Percentiles rank a stretch among this genome's conserved stretches.
These are phyloP conservation scores for Gigaspora rosea DNA, from an alignment of 192 early-diverging fungal genomes.

Conservation along the genomic window DNA sequence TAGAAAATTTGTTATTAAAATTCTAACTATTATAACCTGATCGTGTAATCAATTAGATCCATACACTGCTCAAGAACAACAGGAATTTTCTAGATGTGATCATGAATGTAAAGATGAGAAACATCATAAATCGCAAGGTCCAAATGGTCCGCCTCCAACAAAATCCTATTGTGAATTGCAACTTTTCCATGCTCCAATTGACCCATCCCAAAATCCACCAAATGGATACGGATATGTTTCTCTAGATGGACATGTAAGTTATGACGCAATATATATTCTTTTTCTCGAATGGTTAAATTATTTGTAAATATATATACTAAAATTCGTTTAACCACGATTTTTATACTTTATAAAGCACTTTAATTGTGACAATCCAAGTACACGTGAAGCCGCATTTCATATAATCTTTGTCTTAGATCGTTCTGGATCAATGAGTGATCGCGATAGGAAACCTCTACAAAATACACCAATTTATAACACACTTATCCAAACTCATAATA, in stretches of 20 bases:
- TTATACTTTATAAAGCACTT: background rate
- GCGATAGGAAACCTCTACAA: conserved; percentile 8
- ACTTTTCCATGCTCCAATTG: conserved; percentile 18
- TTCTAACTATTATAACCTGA: too few relatives aligned
- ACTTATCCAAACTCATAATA: conserved; percentile 22
- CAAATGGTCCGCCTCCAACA: background rate
- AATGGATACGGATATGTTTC: conserved; percentile 26
- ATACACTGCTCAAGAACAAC: conserved; percentile 12
- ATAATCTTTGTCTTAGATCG: conserved; percentile 34
- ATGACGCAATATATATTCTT: too few relatives aligned
- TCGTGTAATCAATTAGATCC: conserved; percentile 4
- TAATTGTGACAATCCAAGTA: conserved; percentile 20
- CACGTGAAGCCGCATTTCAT: conserved; percentile 12
- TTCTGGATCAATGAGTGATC: conserved; percentile 27
- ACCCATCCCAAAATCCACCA: background rate
- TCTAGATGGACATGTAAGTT: conserved; percentile 25
- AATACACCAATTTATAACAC: background rate
- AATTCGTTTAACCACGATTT: too few relatives aligned
- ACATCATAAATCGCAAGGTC: background rate
- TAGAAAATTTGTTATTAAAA: background rate
- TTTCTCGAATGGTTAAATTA: too few relatives aligned
- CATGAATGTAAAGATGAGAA: conserved; percentile 27
- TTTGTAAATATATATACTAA: too few relatives aligned
- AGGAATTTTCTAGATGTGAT: conserved; percentile 27
- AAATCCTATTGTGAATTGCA: conserved; percentile 20